These are phyloP conservation scores for Ophioceras dolichostomum DNA, from an alignment of 2,329 filamentous ascomycete genomes.

Conservation along the genomic window DNA sequence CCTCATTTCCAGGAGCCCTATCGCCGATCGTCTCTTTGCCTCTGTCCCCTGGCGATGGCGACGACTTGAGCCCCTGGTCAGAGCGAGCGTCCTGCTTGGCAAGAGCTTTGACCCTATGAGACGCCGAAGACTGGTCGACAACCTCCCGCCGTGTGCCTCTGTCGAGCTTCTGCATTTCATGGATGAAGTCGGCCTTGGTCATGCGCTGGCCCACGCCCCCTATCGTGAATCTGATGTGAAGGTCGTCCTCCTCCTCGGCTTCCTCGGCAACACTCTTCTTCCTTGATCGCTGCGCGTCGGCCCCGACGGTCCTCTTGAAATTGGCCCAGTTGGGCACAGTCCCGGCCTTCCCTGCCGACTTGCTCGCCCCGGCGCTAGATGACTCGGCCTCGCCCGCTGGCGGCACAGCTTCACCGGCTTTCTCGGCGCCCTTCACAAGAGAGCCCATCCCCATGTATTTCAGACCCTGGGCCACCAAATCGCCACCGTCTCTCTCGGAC, in stretches of 20 bases:
- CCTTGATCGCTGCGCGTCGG: constrained; percentile 13
- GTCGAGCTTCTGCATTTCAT: constrained; percentile 61
- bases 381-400: constrained; percentile 17
- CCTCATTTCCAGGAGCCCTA: background rate
- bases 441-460: constrained; percentile 43
- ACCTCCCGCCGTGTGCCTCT: constrained; percentile 46
- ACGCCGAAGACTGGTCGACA: constrained; percentile 36
- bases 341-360: constrained; percentile 17
- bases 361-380: constrained; percentile 14
- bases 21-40: background rate
- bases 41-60: no score
- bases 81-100: constrained; percentile 30
- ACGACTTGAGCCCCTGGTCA: no score
- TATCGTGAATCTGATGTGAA: constrained; percentile 64
- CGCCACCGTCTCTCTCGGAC: constrained; percentile 24
- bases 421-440: constrained; percentile 26
- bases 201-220: constrained; percentile 60
- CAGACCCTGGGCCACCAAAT: constrained; percentile 29
- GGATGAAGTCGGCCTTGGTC: constrained; percentile 71
- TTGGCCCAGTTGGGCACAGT: no score
- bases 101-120: constrained; percentile 33
- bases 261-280: constrained; percentile 29
- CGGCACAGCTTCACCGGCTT: constrained; percentile 13
- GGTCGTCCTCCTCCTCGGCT: constrained; percentile 51
- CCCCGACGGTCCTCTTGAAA: no score